These are phyloP conservation scores for Dittrichia graveolens DNA, from an alignment of 129 eudicot species.

Conservation along the genomic window DNA sequence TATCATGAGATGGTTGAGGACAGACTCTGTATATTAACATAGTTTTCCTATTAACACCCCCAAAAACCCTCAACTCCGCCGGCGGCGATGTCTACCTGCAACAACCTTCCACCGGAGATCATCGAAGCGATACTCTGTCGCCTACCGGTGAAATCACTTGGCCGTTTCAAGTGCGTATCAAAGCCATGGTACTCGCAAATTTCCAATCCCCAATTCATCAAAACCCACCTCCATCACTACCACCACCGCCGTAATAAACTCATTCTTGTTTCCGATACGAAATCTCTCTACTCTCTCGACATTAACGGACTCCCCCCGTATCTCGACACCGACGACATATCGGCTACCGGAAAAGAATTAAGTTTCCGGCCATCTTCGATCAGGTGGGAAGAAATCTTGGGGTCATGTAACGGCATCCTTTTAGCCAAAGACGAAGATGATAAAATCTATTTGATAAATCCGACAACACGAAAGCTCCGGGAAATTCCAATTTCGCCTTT, in stretches of 20 bases:
- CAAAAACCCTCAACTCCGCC: not conserved
- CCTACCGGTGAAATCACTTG: conserved; percentile 46
- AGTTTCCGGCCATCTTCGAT: conserved; percentile 11
- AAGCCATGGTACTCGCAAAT: conserved; percentile 44
- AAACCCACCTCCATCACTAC: conserved; percentile 35
- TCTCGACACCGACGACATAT: conserved; percentile 3
- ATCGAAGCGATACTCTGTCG: conserved; percentile 37
- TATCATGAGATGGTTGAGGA: too few relatives aligned
- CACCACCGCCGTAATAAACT: conserved; percentile 24
- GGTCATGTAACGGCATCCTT: conserved; percentile 59
- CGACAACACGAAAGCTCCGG: conserved; percentile 36
- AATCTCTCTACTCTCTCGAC: conserved; percentile 21
- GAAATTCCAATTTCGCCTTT: conserved; percentile 34
- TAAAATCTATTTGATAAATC: conserved; percentile 37
- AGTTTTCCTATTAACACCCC: too few relatives aligned
- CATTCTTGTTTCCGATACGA: conserved; percentile 20
- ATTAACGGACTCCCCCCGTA: not conserved
- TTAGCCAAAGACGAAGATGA: conserved; percentile 28
- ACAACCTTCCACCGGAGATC: conserved; percentile 44
- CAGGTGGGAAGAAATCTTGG: conserved; percentile 25
- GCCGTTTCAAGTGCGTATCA: conserved; percentile 52
- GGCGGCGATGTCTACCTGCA: conserved; percentile 15
- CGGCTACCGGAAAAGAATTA: conserved; percentile 23
- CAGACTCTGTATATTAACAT: too few relatives aligned
- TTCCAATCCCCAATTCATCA: conserved; percentile 45